phyloP scores from a whole-genome alignment of 2,329 filamentous ascomycete species.

The Fusarium chuoi region DNA sequence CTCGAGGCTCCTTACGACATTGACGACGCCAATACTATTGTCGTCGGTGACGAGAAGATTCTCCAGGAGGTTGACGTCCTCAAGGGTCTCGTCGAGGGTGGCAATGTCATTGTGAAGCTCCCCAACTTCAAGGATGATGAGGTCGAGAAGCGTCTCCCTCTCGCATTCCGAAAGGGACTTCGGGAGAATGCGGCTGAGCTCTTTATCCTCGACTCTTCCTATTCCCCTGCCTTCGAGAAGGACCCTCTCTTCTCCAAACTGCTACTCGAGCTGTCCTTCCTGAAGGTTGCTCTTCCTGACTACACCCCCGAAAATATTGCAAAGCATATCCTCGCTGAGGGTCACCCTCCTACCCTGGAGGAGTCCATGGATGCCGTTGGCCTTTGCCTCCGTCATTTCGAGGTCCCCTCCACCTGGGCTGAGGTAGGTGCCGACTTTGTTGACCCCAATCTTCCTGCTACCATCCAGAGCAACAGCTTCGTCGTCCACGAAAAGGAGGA shows the following conservation, averaged over 20 bases:
- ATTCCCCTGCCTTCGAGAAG: slow-evolving; percentile 74
- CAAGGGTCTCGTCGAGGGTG: slow-evolving; percentile 74
- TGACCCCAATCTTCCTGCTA: slow-evolving; percentile 64
- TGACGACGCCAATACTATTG: slow-evolving; percentile 79
- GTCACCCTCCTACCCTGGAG: slow-evolving; percentile 58
- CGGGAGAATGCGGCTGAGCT: slow-evolving; percentile 76
- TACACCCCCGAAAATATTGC: slow-evolving; percentile 69
- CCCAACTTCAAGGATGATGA: slow-evolving; percentile 88
- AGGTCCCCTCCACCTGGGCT: slow-evolving; percentile 83
- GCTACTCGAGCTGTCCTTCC: slow-evolving; percentile 83
- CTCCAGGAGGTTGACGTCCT: slow-evolving; percentile 81
- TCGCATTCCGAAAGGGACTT: slow-evolving; percentile 75
- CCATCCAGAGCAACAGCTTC: slow-evolving; percentile 84
- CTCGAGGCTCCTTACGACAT: slow-evolving; percentile 87
- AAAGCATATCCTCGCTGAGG: slow-evolving; percentile 72
- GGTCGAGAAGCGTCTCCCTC: slow-evolving; percentile 84
- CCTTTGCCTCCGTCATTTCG: slow-evolving; percentile 75
- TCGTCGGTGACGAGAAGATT: slow-evolving; percentile 82
- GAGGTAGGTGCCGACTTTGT: slow-evolving; percentile 68
- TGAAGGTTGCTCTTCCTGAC: slow-evolving; percentile 78
- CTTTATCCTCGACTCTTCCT: slow-evolving; percentile 78
- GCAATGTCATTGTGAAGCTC: slow-evolving; percentile 79
- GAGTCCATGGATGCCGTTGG: slow-evolving; percentile 75
- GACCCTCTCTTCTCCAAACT: slow-evolving; percentile 72
- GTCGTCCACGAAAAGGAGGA: slow-evolving; percentile 81